A percentile compares a stretch with the other conserved stretches of the same genome.
These are phyloP conservation scores for Epichloe bromicola DNA, from an alignment of 2,329 filamentous ascomycete genomes.

Conservation along the genomic window DNA sequence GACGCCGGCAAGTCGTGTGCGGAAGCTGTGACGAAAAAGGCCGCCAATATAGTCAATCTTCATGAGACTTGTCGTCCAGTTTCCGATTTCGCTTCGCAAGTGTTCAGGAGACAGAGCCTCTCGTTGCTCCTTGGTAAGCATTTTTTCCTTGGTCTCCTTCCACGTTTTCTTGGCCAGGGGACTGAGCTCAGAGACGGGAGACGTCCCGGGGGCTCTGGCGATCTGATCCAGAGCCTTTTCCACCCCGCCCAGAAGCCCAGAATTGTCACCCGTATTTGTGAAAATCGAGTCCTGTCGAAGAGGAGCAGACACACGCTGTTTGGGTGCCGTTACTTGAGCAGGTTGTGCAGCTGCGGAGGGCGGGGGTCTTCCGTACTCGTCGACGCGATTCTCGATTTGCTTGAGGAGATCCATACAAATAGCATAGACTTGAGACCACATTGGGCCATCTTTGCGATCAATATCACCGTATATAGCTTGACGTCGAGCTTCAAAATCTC, in stretches of 20 bases:
- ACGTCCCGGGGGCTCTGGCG: conserved; percentile 33
- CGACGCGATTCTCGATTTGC: conserved; percentile 53
- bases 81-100: conserved; percentile 33
- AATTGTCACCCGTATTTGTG: conserved; percentile 23
- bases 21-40: conserved; percentile 59
- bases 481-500: conserved; percentile 60
- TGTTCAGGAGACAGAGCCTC: conserved; percentile 38
- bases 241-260: conserved; percentile 28
- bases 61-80: conserved; percentile 32
- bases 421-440: conserved; percentile 67
- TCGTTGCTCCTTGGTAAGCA: conserved; percentile 41
- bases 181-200: conserved; percentile 34
- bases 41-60: conserved; percentile 43
- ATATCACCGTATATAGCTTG: conserved; percentile 79
- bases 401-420: conserved; percentile 59
- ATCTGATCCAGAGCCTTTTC: conserved; percentile 33
- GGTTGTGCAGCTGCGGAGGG: conserved; percentile 19
- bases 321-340: conserved; percentile 16
- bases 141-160: conserved; percentile 31
- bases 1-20: conserved; percentile 48
- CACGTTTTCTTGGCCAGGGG: conserved; percentile 38
- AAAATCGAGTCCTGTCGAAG: conserved; percentile 33
- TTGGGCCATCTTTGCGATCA: conserved; percentile 64
- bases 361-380: conserved; percentile 39
- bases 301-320: conserved; percentile 25